phyloP scores from a whole-genome alignment of 129 eudicot genomes.

The Saposhnikovia divaricata region DNA sequence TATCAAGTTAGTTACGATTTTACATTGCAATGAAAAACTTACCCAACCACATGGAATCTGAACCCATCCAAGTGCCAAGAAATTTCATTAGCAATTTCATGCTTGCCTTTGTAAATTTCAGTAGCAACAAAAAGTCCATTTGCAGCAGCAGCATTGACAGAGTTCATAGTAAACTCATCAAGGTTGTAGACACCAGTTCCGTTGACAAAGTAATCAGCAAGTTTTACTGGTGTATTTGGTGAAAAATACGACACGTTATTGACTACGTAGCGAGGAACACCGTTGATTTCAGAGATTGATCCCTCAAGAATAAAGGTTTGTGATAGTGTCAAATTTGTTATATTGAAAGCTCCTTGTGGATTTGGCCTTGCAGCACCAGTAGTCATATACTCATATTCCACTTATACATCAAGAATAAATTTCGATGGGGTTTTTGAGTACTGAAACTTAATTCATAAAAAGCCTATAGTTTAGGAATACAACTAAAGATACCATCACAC shows the following conservation, averaged over 20 bases:
- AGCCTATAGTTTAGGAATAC: neutral
- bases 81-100: constrained; percentile 59
- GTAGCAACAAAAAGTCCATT: constrained; percentile 44
- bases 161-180: constrained; percentile 38
- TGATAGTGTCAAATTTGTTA: constrained; percentile 53
- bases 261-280: constrained; percentile 29
- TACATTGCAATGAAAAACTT: constrained; percentile 2
- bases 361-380: constrained; percentile 82
- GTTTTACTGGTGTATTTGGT: constrained; percentile 56
- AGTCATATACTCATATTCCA: constrained; percentile 47
- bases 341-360: constrained; percentile 77
- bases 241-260: constrained; percentile 57
- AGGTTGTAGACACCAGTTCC: constrained; percentile 66
- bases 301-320: constrained; percentile 65
- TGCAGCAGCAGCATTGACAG: constrained; percentile 30
- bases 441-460: too few relatives aligned
- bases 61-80: constrained; percentile 82
- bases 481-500: too few relatives aligned
- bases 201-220: constrained; percentile 50
- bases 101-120: constrained; percentile 61
- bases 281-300: constrained; percentile 29
- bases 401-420: constrained; percentile 17
- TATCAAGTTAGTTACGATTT: too few relatives aligned
- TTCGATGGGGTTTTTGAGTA: neutral
- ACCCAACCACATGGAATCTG: constrained; percentile 78